Conservation (phyloP, 2,329 filamentous ascomycete species). For the Emergomyces orientalis region DNA sequence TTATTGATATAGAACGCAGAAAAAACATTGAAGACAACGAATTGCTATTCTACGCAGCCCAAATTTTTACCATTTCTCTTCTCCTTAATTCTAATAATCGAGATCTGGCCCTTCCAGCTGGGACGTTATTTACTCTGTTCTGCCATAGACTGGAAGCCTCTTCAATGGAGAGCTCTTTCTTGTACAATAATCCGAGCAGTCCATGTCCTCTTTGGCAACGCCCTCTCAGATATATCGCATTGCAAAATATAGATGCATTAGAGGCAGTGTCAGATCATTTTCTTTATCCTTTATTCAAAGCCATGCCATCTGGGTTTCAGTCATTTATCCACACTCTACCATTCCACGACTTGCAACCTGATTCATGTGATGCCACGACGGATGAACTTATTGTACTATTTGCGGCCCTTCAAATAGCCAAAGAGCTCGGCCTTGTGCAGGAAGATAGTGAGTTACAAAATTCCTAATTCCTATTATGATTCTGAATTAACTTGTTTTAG, state of each 20-base stretch:
- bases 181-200: slow-evolving; percentile 1
- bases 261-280: slow-evolving; percentile 31
- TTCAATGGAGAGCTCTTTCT: slow-evolving; percentile 6
- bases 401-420: slow-evolving; percentile 60
- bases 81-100: slow-evolving; percentile 14
- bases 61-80: slow-evolving; percentile 15
- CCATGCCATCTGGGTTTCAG: slow-evolving; percentile 27
- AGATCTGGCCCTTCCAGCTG: slow-evolving; percentile 13
- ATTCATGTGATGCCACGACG: slow-evolving; percentile 41
- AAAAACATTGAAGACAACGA: slow-evolving; percentile 14
- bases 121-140: slow-evolving; percentile 14
- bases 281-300: slow-evolving; percentile 28
- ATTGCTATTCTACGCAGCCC: slow-evolving; percentile 19
- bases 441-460: slow-evolving; percentile 47
- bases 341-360: slow-evolving; percentile 41
- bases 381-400: slow-evolving; percentile 52
- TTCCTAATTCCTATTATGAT: neutral
- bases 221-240: slow-evolving; percentile 29
- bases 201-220: slow-evolving; percentile 28
- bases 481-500: neutral
- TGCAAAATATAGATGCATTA: slow-evolving; percentile 28
- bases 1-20: slow-evolving; percentile 12
- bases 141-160: slow-evolving; percentile 12
- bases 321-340: slow-evolving; percentile 51
- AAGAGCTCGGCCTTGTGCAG: slow-evolving; percentile 59